Evolutionary conservation across 495 filamentous ascomycete genomes (phyloP).

Genomic region (Penicillium nucicola): DNA sequence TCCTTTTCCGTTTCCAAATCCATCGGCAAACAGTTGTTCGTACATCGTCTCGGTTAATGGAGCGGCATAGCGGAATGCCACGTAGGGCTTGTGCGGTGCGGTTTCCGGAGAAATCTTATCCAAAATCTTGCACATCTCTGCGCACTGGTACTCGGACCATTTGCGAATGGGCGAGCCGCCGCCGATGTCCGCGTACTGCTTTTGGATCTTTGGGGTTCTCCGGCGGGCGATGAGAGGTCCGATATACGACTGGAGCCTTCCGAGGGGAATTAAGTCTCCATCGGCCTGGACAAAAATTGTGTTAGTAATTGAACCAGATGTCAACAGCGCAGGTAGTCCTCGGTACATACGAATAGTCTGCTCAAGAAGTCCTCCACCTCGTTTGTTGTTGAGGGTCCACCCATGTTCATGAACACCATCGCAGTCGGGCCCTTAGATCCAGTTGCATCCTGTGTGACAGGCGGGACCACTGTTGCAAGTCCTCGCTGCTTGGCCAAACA

Average conservation of each 20-base stretch:
- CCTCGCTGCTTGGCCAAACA: constrained; percentile 26
- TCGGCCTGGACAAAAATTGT: constrained; percentile 61
- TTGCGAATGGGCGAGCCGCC: constrained; percentile 96
- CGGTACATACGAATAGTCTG: constrained; percentile 74
- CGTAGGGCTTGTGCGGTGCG: constrained; percentile 96
- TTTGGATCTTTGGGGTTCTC: constrained; percentile 90
- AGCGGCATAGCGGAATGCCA: constrained; percentile 95
- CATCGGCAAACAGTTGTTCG: constrained; percentile 73
- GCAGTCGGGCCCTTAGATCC: constrained; percentile 74
- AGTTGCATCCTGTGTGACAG: constrained; percentile 67
- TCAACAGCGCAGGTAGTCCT: not conserved
- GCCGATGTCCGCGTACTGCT: constrained; percentile 93
- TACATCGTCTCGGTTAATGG: constrained; percentile 96
- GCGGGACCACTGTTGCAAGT: constrained; percentile 68
- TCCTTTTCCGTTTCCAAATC: constrained; percentile 80
- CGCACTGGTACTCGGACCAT: constrained; percentile 92
- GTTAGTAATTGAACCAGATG: not conserved
- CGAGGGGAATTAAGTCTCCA: constrained; percentile 93
- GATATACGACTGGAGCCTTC: constrained; percentile 85
- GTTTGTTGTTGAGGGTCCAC: constrained; percentile 81
- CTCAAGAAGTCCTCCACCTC: constrained; percentile 93
- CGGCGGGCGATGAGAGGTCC: constrained; percentile 81
- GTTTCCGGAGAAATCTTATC: constrained; percentile 87
- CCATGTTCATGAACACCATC: constrained; percentile 99
- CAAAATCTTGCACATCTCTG: constrained; percentile 93